Evolutionary conservation across 176 grass and related monocot species (phyloP).

Genomic region (Echinochloa phyllopogon): DNA sequence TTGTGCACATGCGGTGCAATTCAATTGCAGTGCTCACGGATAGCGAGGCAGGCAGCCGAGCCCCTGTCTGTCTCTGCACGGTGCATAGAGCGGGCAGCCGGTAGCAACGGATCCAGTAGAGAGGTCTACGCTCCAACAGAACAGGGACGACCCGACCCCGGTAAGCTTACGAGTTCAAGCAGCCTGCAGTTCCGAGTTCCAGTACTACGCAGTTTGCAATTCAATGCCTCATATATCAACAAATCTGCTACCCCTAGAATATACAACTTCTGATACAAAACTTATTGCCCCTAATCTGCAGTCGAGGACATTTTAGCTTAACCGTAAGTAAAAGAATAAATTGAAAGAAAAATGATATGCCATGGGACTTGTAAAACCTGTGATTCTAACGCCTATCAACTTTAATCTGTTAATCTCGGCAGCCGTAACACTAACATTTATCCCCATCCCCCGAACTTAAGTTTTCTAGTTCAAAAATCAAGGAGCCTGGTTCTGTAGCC

Average conservation of each 20-base stretch:
- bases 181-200: background rate
- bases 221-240: constrained; percentile 1
- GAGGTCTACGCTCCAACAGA: no score
- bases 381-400: constrained; percentile 35
- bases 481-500: constrained; percentile 45
- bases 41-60: no score
- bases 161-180: no score
- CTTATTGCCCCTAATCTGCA: constrained; percentile 50
- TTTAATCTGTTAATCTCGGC: constrained; percentile 28
- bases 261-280: constrained; percentile 52
- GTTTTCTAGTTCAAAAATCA: constrained; percentile 37
- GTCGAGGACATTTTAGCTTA: background rate
- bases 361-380: constrained; percentile 28
- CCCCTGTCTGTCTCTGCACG: no score
- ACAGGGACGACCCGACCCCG: no score
- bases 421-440: constrained; percentile 1
- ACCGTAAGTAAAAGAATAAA: background rate
- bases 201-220: background rate
- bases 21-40: no score
- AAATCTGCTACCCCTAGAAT: constrained; percentile 47
- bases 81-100: no score
- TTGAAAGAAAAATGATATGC: background rate
- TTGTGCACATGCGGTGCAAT: no score
- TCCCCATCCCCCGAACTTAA: background rate
- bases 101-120: no score